Evolutionary conservation across 805 yeast species (phyloP).

Genomic region (Blastobotrys peoriensis): DNA sequence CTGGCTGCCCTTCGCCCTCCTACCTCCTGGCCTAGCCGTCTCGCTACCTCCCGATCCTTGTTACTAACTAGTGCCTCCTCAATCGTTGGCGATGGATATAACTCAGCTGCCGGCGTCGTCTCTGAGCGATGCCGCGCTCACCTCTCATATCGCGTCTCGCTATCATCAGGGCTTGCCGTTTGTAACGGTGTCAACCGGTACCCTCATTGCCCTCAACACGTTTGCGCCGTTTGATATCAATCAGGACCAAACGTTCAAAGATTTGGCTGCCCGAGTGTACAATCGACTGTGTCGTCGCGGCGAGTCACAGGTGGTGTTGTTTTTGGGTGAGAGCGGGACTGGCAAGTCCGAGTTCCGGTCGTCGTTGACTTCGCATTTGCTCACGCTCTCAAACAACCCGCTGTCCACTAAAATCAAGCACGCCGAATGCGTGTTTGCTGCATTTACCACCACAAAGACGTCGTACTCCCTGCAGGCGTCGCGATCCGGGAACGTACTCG

Average conservation of each 20-base stretch:
- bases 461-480: slow-evolving; percentile 34
- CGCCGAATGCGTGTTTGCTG: slow-evolving; percentile 32
- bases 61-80: slow-evolving; percentile 16
- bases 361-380: slow-evolving; percentile 26
- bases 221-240: slow-evolving; percentile 32
- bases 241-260: slow-evolving; percentile 32
- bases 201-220: slow-evolving; percentile 36
- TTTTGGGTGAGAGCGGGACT: slow-evolving; percentile 36
- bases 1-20: too few species aligned
- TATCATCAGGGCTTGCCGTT: slow-evolving; percentile 38
- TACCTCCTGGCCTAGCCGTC: too few species aligned
- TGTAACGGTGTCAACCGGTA: slow-evolving; percentile 32
- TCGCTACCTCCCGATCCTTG: not conserved
- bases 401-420: slow-evolving; percentile 30
- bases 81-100: slow-evolving; percentile 26
- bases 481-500: slow-evolving; percentile 50
- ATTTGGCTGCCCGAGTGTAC: slow-evolving; percentile 33
- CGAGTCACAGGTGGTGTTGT: slow-evolving; percentile 34
- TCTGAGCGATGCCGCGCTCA: slow-evolving; percentile 35
- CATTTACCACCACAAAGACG: slow-evolving; percentile 37
- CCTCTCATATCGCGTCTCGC: slow-evolving; percentile 38
- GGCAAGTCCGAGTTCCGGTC: slow-evolving; percentile 36
- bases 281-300: slow-evolving; percentile 32
- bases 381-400: slow-evolving; percentile 33
- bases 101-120: slow-evolving; percentile 32